Base-by-base conservation (phyloP, 768 basidiomycete species). In the Dentipellis sp. region DNA sequence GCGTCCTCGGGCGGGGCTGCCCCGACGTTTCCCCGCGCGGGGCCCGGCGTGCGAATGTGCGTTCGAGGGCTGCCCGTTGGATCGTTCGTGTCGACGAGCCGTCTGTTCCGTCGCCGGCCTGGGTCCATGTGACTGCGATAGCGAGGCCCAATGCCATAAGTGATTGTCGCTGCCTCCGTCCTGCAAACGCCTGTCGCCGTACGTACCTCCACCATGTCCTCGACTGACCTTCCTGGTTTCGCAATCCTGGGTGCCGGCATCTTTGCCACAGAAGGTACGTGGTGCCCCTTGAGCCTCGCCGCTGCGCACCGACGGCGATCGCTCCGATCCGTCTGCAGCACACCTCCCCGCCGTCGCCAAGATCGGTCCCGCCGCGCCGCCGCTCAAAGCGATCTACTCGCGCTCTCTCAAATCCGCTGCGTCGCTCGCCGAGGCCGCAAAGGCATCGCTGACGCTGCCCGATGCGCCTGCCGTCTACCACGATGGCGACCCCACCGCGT, bases 201-300 rank as follows among this genome's bases (percentile, higher is more conserved):
- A 29, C 29, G 29, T 29, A 29, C 29, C 29, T 29, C 29, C 29
- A 29, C 16, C 50, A 58, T 19, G 36, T 40, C 50, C 14, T 42
- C 40, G 40, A 42, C 76, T 50, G 16, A 39, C 46, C 16, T 23
- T 21, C 54, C 54, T 58, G 83, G 84, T 29, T 71, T 88, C 55
- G 91, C 91, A 22, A 79, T 94, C 63, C 79, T 93, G 47, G 90
- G 90, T 58, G 82, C 87, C 50, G 90, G 91, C 19, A 77, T 91
- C 56, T 90, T 90, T 61, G 86, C 84, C 53, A 83, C 75, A 62
- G 81, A 85, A 75, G 86, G 87, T 85, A 63, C 49, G 78, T 72
- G 21, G 40, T 29, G 29, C 6, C 6, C 6, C 29, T 29, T 6
- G 3, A 21, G 38, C 23, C 47, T 21, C 23, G 19, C 40, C 52